Base-by-base conservation (phyloP, 176 grass and related monocot genomes). In the Avena atlantica region DNA sequence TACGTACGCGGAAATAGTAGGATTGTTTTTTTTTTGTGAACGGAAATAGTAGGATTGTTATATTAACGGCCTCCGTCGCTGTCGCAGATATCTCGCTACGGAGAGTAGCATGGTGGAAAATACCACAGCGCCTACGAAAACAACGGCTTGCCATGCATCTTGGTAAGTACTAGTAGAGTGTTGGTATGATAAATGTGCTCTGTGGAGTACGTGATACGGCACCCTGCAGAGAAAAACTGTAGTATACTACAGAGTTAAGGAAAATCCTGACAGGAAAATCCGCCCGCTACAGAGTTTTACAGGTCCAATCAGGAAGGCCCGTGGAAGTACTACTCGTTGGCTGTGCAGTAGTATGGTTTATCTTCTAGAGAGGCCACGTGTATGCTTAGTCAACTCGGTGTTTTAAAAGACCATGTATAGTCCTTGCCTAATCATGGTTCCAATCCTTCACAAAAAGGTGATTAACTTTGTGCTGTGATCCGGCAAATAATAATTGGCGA, bases 31-130 rank as follows among this genome's bases (percentile, higher is more conserved):
- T n/a, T n/a, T n/a, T n/a, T n/a, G n/a, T n/a, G n/a, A n/a, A n/a
- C 20, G 17, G 78, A 90, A 61, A 73, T 44, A 82, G 86, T 73
- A 9, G 5, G 1, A 5, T 47, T 34, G 71, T 31, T 31, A 31
- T 31, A 31, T 31, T 70, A 78, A 87, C 84, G 66, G 79, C 45
- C 48, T 73, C 31, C 9, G 73, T 83, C 79, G 64, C 74, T 83
- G 9, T 57, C 47, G 29, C 49, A 0, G 27, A 10, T 78, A 85
- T 71, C n/a, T 21, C 14, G 15, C 13, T 55, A 42, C 20, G 51
- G 15, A 8, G 37, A 19, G 37, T 45, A 45, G 23, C 12, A 5
- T 27, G 24, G n/a, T 8, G 10, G 17, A n/a, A 42, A 25, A 51
- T 37, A 9, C 44, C 19, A 19, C 36, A 4, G 36, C 68, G 37